Base-by-base conservation (phyloP, 495 filamentous ascomycete species). In the Neurospora tetraspora region DNA sequence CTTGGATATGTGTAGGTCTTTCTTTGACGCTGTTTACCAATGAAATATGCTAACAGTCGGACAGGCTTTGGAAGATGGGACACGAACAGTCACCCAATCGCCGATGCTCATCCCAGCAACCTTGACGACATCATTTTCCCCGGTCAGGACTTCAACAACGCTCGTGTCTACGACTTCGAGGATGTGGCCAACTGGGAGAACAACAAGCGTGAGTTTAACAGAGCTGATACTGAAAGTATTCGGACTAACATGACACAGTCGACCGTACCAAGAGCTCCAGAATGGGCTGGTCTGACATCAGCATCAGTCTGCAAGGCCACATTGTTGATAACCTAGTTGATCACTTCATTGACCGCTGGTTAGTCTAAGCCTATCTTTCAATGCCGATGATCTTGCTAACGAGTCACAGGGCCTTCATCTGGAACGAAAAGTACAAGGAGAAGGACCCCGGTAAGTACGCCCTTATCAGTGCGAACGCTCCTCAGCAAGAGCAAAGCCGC, bases 131-230 rank as follows among this genome's bases (percentile, higher is more conserved):
- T 90, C 40, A 82, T 98, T 0, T 97, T 97, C 81, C 92, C 93
- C 0, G 94, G 94, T 7, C 95, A 98, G 75, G 95, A 98, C 77
- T 98, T 92, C 81, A 98, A 98, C 82, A 97, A 98, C 78, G 94
- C 93, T 39, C 81, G 94, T 47, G 87, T 94, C 23, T 90, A 90
- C 77, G 95, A 98, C 77, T 98, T 98, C 80, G 86, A 92, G 69
- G 91, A 95, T 77, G 94, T 97, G 12, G 79, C 87, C 4, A 87
- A 96, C 71, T 97, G 90, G 88, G 87, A 97, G 61, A 86, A 94
- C 47, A 98, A 98, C 78, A 91, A 97, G 77, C 86, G 84, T 85
- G 59, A 73, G 82, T 74, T 42, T 61, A 2, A 31, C 53, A 61
- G 5, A 3, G 31, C 1, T 61, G 12, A 10, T 12, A 5, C 27